These are phyloP conservation scores for Cercospora janseana DNA, from an alignment of 2,329 filamentous ascomycete species.

Conservation along the genomic window DNA sequence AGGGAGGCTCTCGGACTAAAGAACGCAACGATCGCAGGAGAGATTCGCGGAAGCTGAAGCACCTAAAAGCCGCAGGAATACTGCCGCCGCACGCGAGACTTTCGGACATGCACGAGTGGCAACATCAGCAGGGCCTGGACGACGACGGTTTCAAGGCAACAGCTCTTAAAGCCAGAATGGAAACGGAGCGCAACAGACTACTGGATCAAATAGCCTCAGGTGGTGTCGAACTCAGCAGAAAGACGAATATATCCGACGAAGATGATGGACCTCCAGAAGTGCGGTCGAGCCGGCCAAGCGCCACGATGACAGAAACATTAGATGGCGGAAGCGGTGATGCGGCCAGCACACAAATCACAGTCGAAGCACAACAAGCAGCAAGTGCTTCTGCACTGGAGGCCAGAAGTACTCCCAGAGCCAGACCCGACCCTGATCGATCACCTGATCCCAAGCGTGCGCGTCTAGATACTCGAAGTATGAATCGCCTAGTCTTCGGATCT, in stretches of 20 bases:
- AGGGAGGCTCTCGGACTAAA: constrained; percentile 53
- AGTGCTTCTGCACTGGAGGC: neutral
- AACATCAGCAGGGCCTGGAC: constrained; percentile 13
- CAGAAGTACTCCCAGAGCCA: neutral
- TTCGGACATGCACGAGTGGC: constrained; percentile 44
- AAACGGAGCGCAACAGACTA: constrained; percentile 18
- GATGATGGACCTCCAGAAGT: constrained; percentile 18
- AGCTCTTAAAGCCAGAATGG: constrained; percentile 12
- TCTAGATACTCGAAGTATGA: constrained; percentile 61
- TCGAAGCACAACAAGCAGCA: constrained; percentile 27
- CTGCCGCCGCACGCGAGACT: constrained; percentile 53
- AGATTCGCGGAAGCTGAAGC: constrained; percentile 49
- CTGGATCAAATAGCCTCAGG: constrained; percentile 21
- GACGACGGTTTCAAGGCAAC: neutral
- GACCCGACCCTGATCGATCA: constrained; percentile 4
- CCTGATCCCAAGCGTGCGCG: constrained; percentile 39
- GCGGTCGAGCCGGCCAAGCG: constrained; percentile 1
- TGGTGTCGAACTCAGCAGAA: constrained; percentile 15
- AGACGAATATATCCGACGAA: neutral
- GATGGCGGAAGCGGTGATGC: constrained; percentile 6
- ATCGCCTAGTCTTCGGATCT: constrained; percentile 69
- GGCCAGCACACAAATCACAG: constrained; percentile 8
- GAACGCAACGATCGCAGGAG: constrained; percentile 56
- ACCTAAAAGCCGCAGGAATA: constrained; percentile 55
- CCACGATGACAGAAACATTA: neutral